Evolutionary conservation across 1,139 yeast species (phyloP), one percentile per base, ranked within the genome.

Genomic region (Suhomyces atakaporum): DNA sequence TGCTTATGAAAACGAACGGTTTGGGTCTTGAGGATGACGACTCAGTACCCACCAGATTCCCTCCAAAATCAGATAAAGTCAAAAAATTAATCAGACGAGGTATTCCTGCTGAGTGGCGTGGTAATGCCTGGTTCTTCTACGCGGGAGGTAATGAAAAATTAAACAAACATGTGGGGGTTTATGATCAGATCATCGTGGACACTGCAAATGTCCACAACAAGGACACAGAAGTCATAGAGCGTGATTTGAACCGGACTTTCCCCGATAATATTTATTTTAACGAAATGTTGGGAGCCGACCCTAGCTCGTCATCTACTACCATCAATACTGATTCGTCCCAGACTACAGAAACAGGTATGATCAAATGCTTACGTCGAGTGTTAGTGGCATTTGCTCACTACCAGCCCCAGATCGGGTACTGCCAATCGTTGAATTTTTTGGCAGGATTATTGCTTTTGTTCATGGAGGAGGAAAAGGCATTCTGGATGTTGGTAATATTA

Each of bases 61-160:
- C 97, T 0, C 83, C 96, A 0, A 77, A 77, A 43, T 84, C 92
- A 7, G 95, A 85, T 43, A 89, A 86, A 50, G 72, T 89, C 44
- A 84, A 85, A 54, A 77, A 95, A 44, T 81, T 87, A 54, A 77
- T 92, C 10, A 74, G 97, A 39, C 84, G 86, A 56, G 98, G 98
- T 6, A 83, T 92, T 7, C 97, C 98, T 0, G 90, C 96, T 0
- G 96, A 88, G 56, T 90, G 97, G 96, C 69, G 98, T 49, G 98
- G 97, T 0, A 79, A 79, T 48, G 97, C 97, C 1, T 92, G 98
- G 98, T 92, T 92, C 69, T 84, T 79, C 66, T 90, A 87, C 59
- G 95, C 95, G n/a, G 81, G 83, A n/a, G 97, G 97, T 2, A 74
- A 80, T 43, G 96, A 88, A 40, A 76, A 74, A 46, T 60, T 87